Base-by-base conservation (phyloP, 2,329 filamentous ascomycete species). In the Pestalotiopsis sp. region DNA sequence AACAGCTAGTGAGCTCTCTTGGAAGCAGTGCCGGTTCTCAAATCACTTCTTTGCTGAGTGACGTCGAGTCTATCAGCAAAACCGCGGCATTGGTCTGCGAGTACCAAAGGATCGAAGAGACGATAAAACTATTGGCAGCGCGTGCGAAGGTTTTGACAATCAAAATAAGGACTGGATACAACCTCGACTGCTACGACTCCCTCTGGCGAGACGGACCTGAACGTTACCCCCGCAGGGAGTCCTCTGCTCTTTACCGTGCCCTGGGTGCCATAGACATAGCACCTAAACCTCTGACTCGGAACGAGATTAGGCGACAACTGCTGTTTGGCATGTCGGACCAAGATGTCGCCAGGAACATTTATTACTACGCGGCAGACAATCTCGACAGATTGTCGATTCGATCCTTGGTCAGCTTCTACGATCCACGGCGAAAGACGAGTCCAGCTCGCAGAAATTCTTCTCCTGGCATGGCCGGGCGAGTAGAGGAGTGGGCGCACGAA, bases 311-410 rank as follows among this genome's bases (percentile, higher is more conserved):
- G 20, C 38, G 52, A 39, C 73, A 74, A 61, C 66, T 78, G 27
- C 65, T 77, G 41, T 66, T 25, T 20, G 49, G 36, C 17, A 49
- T 78, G 27, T 76, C 76, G 3, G 69, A 77, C 67, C 64, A 57
- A 36, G 49, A 60, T 5, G 38, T 78, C 1, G 69, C 71, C 1
- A 69, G 60, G 41, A 70, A 67, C 13, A 59, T 78, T 2, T 36
- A 36, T 36, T 36, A 36, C 31, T 49, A 70, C 57, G 58, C 71
- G 31, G 72, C 72, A 7, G 72, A 63, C 2, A 67, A 71, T 41
- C 66, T 65, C 66, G 69, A 74, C 66, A 73, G 71, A 25, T 31
- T 78, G 17, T 39, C 52, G n/a, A 66, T 75, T 56, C 57, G 66
- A n/a, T 49, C 71, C 13, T 65, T 78, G 57, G 65, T 72, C 13